Percentiles rank a stretch among this genome's conserved stretches.
These are phyloP conservation scores for Coleophoma eucalyptorum DNA, from an alignment of 2,329 filamentous ascomycete species.

Conservation along the genomic window DNA sequence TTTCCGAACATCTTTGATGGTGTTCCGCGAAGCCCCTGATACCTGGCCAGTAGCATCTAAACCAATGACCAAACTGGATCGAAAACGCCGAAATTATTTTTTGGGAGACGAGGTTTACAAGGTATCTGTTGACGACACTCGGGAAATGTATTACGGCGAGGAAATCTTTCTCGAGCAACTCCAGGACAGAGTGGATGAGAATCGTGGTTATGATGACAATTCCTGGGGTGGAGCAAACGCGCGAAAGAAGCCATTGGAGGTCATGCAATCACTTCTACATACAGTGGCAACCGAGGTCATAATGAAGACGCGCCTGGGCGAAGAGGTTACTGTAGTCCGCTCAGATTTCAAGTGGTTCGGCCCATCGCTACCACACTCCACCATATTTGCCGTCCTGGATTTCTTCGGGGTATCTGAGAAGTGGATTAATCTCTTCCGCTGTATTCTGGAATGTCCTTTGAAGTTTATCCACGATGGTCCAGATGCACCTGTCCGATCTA, in stretches of 20 bases:
- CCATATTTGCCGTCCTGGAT: constrained; percentile 50
- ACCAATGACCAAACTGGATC: constrained; percentile 32
- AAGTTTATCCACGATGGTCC: constrained; percentile 51
- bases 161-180: constrained; percentile 55
- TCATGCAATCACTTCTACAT: constrained; percentile 54
- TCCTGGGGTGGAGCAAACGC: constrained; percentile 23
- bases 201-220: constrained; percentile 36
- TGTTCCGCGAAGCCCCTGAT: constrained; percentile 1
- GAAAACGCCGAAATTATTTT: constrained; percentile 40
- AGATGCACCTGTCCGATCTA: constrained; percentile 35
- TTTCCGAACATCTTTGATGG: constrained; percentile 34
- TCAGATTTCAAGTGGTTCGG: constrained; percentile 57
- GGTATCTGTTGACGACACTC: constrained; percentile 28
- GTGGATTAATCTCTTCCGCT: constrained; percentile 56
- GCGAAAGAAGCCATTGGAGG: constrained; percentile 38
- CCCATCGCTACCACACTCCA: constrained; percentile 54
- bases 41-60: constrained; percentile 14
- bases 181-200: constrained; percentile 33
- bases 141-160: constrained; percentile 37
- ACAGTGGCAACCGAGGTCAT: constrained; percentile 50
- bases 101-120: constrained; percentile 16
- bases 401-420: constrained; percentile 54
- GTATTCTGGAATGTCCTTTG: constrained; percentile 55
- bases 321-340: constrained; percentile 48
- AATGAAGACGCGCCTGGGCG: constrained; percentile 41